phyloP scores from a whole-genome alignment of 164 flowering plant genomes.

The Buxus sempervirens region DNA sequence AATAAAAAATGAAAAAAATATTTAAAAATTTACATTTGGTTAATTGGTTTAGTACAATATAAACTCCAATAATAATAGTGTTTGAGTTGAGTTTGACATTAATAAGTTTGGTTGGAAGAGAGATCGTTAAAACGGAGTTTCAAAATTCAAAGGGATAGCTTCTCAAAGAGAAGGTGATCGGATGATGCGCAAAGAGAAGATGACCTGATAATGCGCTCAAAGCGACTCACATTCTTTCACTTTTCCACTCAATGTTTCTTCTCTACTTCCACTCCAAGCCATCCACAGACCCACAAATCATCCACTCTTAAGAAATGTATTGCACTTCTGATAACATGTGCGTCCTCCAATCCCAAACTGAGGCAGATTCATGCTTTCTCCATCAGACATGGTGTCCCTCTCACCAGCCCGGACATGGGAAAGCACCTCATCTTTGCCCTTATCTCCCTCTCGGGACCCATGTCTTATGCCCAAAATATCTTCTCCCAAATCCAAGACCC shows the following conservation, averaged over 20 bases:
- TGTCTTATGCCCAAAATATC: slow-evolving; percentile 24
- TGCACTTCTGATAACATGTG: slow-evolving; percentile 18
- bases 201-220: background rate
- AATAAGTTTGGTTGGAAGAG: too few species aligned
- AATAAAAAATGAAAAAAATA: too few species aligned
- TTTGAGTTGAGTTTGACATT: too few species aligned
- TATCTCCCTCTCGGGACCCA: slow-evolving; percentile 28
- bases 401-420: slow-evolving; percentile 25
- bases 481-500: slow-evolving; percentile 29
- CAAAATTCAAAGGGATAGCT: too few species aligned
- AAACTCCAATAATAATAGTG: too few species aligned
- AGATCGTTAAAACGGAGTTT: too few species aligned
- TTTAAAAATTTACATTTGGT: too few species aligned
- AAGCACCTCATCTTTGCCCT: slow-evolving; percentile 31
- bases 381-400: slow-evolving; percentile 23
- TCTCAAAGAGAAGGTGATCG: too few species aligned
- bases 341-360: slow-evolving; percentile 12
- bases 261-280: background rate
- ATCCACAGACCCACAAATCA: slow-evolving; percentile 4
- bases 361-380: slow-evolving; percentile 34
- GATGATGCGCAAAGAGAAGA: too few species aligned
- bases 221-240: background rate
- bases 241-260: background rate
- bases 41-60: too few species aligned
- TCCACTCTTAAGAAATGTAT: slow-evolving; percentile 21